A percentile compares a stretch with the other conserved stretches of the same genome.
Evolutionary conservation across 2,329 filamentous ascomycete species (phyloP).

Genomic region (Trichoderma semiorbis): DNA sequence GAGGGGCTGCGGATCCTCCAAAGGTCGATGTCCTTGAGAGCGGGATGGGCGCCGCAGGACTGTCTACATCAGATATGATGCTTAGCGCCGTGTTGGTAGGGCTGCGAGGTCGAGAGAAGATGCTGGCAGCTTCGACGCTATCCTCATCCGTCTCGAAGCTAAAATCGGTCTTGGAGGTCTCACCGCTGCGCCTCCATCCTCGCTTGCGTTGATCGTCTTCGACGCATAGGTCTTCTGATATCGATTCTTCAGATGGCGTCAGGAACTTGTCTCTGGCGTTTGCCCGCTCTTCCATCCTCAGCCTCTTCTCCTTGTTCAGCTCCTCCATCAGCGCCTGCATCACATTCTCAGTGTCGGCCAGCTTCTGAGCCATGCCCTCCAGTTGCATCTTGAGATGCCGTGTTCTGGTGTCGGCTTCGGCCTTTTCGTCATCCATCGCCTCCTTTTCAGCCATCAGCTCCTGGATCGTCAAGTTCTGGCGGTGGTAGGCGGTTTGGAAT

Average conservation of each 20-base stretch:
- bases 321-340: constrained; percentile 51
- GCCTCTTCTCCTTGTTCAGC: constrained; percentile 49
- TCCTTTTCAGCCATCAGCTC: constrained; percentile 54
- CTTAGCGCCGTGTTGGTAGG: constrained; percentile 47
- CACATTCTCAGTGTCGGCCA: constrained; percentile 50
- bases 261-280: constrained; percentile 27
- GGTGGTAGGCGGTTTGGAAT: constrained; percentile 58
- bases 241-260: constrained; percentile 38
- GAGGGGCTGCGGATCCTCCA: constrained; percentile 23
- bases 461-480: constrained; percentile 46
- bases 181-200: constrained; percentile 42
- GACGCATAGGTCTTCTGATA: constrained; percentile 52
- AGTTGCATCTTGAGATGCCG: constrained; percentile 57
- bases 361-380: constrained; percentile 54
- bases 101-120: constrained; percentile 60
- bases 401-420: constrained; percentile 52
- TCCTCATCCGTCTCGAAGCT: constrained; percentile 53
- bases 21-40: constrained; percentile 27
- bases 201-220: constrained; percentile 46
- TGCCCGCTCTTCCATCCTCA: constrained; percentile 39
- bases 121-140: constrained; percentile 48
- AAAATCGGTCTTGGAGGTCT: constrained; percentile 41
- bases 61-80: constrained; percentile 32
- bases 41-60: constrained; percentile 19
- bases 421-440: constrained; percentile 52